Evolutionary conservation across 169 alveolate species (phyloP).

Genomic region (Theileria sp.): DNA sequence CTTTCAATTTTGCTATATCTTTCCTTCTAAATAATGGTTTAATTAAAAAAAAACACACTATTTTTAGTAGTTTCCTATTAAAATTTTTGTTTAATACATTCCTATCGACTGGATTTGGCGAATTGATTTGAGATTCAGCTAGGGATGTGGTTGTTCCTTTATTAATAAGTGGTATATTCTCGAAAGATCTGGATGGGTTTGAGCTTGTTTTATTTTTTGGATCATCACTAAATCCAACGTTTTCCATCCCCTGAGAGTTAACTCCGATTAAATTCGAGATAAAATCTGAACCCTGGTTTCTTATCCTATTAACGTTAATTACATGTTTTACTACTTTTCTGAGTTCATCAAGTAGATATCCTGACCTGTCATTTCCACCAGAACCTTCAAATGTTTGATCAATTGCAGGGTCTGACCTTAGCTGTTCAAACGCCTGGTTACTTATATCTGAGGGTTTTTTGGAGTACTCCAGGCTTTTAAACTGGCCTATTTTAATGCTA

Average conservation of each 20-base stretch:
- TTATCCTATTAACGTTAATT: conserved; percentile 13
- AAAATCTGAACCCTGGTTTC: conserved; percentile 1
- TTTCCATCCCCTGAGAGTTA: not conserved
- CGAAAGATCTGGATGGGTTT: not conserved
- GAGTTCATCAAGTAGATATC: conserved; percentile 6
- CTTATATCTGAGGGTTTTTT: not conserved
- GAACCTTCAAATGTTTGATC: not conserved
- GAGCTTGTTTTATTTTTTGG: not conserved
- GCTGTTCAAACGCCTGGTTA: not conserved
- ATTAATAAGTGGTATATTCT: not conserved
- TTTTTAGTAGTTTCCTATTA: not conserved
- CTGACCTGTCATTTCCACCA: not conserved
- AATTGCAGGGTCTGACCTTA: not conserved
- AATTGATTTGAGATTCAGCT: not conserved
- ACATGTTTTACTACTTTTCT: conserved; percentile 3
- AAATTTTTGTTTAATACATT: not conserved
- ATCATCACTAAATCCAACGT: conserved; percentile 14
- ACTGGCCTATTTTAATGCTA: not conserved
- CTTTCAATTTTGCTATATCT: not conserved
- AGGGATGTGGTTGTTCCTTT: conserved; percentile 5
- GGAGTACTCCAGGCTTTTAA: not conserved
- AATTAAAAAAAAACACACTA: not conserved
- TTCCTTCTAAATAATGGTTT: not conserved
- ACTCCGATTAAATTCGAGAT: not conserved
- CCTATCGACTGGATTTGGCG: not conserved